phyloP scores from a whole-genome alignment of 1,284 basidiomycete genomes.

The Schizopora paradoxa region DNA sequence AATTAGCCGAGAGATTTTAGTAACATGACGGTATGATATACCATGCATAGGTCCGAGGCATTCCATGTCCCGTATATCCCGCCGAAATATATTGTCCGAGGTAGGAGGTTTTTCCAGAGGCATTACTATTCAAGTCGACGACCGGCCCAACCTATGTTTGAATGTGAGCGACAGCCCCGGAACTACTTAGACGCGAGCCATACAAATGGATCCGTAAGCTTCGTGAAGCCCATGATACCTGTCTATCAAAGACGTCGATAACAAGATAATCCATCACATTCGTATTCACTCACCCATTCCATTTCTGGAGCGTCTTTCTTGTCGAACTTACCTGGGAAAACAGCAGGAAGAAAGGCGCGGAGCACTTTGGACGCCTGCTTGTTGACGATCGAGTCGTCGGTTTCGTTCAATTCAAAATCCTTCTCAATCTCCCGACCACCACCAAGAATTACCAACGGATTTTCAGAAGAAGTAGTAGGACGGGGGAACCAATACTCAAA shows the following conservation, averaged over 20 bases:
- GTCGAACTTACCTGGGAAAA: constrained; percentile 54
- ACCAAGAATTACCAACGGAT: constrained; percentile 67
- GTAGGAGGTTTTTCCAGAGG: constrained; percentile 23
- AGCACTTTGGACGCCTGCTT: constrained; percentile 42
- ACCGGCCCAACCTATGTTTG: constrained; percentile 61
- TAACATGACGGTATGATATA: constrained; percentile 29
- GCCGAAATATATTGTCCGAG: constrained; percentile 69
- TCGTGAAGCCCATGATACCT: constrained; percentile 79
- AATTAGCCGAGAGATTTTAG: constrained; percentile 2
- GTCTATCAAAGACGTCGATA: constrained; percentile 39
- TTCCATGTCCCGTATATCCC: constrained; percentile 76
- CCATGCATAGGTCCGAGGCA: constrained; percentile 74
- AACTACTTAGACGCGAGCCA: constrained; percentile 25
- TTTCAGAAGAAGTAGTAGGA: constrained; percentile 29
- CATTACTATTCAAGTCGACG: constrained; percentile 27
- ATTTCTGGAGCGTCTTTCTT: constrained; percentile 47
- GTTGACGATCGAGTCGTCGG: constrained; percentile 59
- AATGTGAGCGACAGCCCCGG: background rate
- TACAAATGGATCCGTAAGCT: constrained; percentile 63
- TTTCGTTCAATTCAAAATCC: constrained; percentile 45
- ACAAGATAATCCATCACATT: constrained; percentile 11
- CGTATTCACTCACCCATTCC: constrained; percentile 58
- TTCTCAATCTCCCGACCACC: constrained; percentile 52
- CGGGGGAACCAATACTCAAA: constrained; percentile 82
- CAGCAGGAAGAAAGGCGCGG: constrained; percentile 49